Conservation (phyloP, 306 rosid species). For the Comarum palustre region DNA sequence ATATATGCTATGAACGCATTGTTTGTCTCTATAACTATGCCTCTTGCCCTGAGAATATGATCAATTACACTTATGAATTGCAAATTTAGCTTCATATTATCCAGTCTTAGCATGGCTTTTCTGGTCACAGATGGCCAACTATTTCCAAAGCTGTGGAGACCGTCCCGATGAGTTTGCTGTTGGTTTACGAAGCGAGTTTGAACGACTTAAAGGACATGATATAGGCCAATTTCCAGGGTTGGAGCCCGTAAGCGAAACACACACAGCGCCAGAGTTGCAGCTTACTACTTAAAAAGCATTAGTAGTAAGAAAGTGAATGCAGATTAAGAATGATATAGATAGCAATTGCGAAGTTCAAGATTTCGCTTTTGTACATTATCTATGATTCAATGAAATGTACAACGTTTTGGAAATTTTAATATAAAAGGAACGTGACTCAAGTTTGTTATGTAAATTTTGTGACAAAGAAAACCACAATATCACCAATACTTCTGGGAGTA, state of each 20-base stretch:
- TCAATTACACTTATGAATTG: background rate
- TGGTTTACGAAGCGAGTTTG: conserved; percentile 65
- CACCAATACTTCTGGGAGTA: no score
- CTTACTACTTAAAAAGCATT: conserved; percentile 28
- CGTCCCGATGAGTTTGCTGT: conserved; percentile 53
- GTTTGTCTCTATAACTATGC: background rate
- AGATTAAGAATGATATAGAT: background rate
- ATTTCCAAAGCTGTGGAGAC: conserved; percentile 43
- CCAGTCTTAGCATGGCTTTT: background rate
- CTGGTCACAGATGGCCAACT: conserved; percentile 69
- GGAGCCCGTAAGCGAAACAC: conserved; percentile 33
- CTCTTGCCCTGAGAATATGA: background rate
- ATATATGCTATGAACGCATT: background rate
- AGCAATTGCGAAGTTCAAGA: no score
- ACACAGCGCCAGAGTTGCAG: conserved; percentile 34
- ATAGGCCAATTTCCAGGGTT: conserved; percentile 78
- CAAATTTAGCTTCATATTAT: background rate
- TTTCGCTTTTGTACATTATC: background rate
- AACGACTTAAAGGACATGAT: conserved; percentile 61
- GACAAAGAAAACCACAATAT: no score
- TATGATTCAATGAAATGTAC: background rate
- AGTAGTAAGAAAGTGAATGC: background rate
- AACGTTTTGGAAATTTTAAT: background rate
- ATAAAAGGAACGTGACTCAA: no score
- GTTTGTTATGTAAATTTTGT: no score